Evolutionary conservation across 1,284 basidiomycete genomes (phyloP), one percentile per base, ranked within the genome.

Genomic region (Ceratobasidium papillatum): DNA sequence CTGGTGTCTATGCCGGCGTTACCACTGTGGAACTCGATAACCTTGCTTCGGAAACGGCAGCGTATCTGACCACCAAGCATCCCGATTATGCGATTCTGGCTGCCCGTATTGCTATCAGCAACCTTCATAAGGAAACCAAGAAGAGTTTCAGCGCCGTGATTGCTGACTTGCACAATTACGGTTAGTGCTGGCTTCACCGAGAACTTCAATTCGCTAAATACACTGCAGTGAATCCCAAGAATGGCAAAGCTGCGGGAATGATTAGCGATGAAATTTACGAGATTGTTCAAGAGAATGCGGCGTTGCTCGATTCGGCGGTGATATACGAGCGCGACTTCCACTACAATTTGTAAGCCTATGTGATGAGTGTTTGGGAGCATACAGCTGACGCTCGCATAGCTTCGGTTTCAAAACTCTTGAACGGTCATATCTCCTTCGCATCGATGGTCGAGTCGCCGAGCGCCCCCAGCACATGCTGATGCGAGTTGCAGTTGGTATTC

Each of bases 321-420:
- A 97, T 99, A 82, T 99, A 98, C 84, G 93, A 98, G 81, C 95
- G 98, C 65, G 97, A 99, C 84, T 99, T 99, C 86, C 94, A 90
- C 83, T 99, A 98, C 85, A 96, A 96, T 83, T 97, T 86, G 94
- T 94, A 76, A 64, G 89, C 83, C 77, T 3, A 7, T 58, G 32
- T 49, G 0, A 19, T 62, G 19, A 25, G 22, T 30, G 38, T 22
- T 27, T 8, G 2, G 2, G n/a, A 27, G 17, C 54, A 27, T 34
- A 14, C n/a, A 41, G 43, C 54, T 71, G 8, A 69, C 71, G 22
- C 30, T 1, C 61, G 47, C 41, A 3, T 80, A 96, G 94, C 84
- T 99, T 99, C 80, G 97, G 97, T 32, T 99, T 99, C 90, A 99
- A 99, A 85, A 99, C 98, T 0, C 91, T 99, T 41, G 98, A 99